A percentile compares a stretch with the other conserved stretches of the same genome.
Conservation (phyloP, 140 eudicot genomes). For the Ambrosia hybrid region DNA sequence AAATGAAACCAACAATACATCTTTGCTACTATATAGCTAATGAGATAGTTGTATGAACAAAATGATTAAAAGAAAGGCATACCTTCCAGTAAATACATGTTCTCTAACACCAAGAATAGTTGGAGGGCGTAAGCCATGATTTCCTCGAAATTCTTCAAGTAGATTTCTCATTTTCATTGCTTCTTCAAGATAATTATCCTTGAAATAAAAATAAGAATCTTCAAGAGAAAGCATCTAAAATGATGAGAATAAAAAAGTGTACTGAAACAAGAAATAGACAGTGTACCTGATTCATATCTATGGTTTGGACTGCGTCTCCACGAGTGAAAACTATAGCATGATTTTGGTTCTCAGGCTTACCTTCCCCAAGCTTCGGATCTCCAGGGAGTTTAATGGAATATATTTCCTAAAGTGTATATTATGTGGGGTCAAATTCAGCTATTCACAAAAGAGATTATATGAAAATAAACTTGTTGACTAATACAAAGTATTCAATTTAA, state of each 20-base stretch:
- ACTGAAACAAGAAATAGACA: constrained; percentile 9
- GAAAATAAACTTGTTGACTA: constrained; percentile 11
- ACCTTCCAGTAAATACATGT: constrained; percentile 99
- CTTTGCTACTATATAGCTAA: neutral
- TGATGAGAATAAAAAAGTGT: neutral
- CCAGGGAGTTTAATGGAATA: constrained; percentile 98
- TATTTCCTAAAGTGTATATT: constrained; percentile 61
- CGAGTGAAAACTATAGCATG: constrained; percentile 98
- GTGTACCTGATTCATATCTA: constrained; percentile 93
- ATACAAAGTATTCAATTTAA: neutral
- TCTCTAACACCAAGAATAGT: constrained; percentile 99
- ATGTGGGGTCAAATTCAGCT: constrained; percentile 13
- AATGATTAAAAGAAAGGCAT: constrained; percentile 15
- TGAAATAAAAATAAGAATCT: constrained; percentile 25
- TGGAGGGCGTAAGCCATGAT: constrained; percentile 92
- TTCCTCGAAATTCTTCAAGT: constrained; percentile 77
- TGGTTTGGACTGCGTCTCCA: constrained; percentile 96
- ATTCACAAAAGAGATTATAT: constrained; percentile 1
- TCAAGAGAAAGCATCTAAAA: neutral
- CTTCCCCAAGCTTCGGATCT: constrained; percentile 98
- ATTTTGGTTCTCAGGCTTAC: constrained; percentile 96
- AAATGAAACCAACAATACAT: constrained; percentile 8
- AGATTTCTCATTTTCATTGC: constrained; percentile 97
- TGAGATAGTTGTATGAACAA: constrained; percentile 2
- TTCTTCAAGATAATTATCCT: constrained; percentile 99